Base-by-base conservation (phyloP, 208 protist genomes). In the Trypanosoma conorhini region DNA sequence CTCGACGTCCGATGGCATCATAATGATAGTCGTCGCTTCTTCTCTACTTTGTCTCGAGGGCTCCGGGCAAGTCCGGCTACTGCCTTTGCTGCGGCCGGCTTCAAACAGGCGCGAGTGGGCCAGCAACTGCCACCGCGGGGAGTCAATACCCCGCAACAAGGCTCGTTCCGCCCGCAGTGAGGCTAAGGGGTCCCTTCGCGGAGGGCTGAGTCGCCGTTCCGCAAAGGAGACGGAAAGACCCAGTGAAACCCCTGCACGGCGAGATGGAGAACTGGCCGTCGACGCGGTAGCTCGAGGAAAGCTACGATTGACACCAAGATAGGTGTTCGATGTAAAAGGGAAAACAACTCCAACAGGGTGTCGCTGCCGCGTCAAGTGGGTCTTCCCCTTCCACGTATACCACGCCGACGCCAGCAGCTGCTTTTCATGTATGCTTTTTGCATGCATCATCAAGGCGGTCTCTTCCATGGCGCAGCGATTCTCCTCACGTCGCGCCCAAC, bases 1-100 rank as follows among this genome's bases (percentile, higher is more conserved):
- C 48, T 76, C 72, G 3, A 76, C 66, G 31, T 79, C 68, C 5
- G 68, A 74, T 42, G 74, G 67, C 51, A 70, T 28, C 58, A 65
- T 62, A 35, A 62, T 42, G 22, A 62, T 28, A 21, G 54, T 61
- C 40, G 21, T 52, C 21, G 26, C 28, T 9, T 70, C 65, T 5
- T n/a, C n/a, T n/a, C 42, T 46, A 31, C 30, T 31, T 48, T 51
- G 21, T 24, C 30, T 42, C 44, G 33, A 31, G 35, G 42, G 13
- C 42, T 46, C 13, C 42, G 42, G 42, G 42, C 42, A 15, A 46
- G 5, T 46, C 42, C 8, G 17, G 15, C 1, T 13, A 21, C 42
- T 26, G 15, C 5, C 21, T 22, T 40, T 59, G 5, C 59, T 67
- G 13, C 44, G 31, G 24, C 62, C 57, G 38, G 22, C 54, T 21